Conservation (phyloP, 1,284 basidiomycete species). For the Moesziomyces sp. region DNA sequence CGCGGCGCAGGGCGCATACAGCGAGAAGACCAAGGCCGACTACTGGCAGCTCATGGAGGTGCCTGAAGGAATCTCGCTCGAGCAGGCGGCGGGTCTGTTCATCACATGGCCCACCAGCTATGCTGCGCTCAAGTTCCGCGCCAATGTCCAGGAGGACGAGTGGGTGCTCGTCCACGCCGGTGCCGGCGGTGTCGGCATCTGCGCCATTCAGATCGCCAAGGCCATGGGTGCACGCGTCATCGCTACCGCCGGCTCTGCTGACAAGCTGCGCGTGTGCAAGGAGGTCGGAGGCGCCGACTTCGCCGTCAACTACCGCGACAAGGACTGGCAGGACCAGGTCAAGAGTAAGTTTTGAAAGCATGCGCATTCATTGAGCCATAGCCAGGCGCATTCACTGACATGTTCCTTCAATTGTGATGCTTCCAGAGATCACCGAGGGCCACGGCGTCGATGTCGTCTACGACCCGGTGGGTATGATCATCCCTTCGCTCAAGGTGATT, state of each 20-base stretch:
- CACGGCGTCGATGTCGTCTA: slow-evolving; percentile 72
- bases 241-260: slow-evolving; percentile 57
- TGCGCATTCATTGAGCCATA: not conserved
- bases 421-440: slow-evolving; percentile 51
- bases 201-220: slow-evolving; percentile 64
- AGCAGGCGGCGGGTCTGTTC: slow-evolving; percentile 73
- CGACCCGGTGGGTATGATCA: slow-evolving; percentile 62
- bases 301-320: slow-evolving; percentile 61
- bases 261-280: slow-evolving; percentile 60
- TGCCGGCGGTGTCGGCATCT: slow-evolving; percentile 85
- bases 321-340: slow-evolving; percentile 61
- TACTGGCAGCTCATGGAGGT: slow-evolving; percentile 73
- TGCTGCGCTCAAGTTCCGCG: slow-evolving; percentile 56
- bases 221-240: slow-evolving; percentile 61
- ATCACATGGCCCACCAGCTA: slow-evolving; percentile 64
- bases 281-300: slow-evolving; percentile 56
- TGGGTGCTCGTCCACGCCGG: slow-evolving; percentile 62
- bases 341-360: slow-evolving; percentile 35
- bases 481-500: slow-evolving; percentile 70
- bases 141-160: slow-evolving; percentile 53
- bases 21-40: slow-evolving; percentile 71
- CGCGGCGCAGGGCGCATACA: slow-evolving; percentile 81
- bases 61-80: slow-evolving; percentile 75
- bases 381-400: not conserved
- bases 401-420: too few species aligned